These are phyloP conservation scores for Colletotrichum gigasporum DNA, from an alignment of 2,329 filamentous ascomycete genomes.

Conservation along the genomic window DNA sequence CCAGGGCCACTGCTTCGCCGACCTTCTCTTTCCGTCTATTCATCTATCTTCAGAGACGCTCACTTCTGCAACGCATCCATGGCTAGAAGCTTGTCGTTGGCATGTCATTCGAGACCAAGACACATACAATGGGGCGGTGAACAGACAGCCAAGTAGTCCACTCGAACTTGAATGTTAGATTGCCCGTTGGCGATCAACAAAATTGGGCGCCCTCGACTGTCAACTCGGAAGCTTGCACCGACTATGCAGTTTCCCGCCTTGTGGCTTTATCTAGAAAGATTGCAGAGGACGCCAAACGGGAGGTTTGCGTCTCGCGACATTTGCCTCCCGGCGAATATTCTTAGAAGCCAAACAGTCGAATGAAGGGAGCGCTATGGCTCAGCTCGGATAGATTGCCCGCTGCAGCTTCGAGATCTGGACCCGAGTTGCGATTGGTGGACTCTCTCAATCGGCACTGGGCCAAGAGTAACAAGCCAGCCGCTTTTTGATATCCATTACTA, in stretches of 20 bases:
- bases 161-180: background rate
- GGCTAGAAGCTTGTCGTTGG: no score
- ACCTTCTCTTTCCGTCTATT: background rate
- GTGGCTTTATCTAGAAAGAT: background rate
- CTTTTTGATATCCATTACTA: background rate
- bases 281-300: background rate
- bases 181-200: background rate
- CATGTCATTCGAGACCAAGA: no score
- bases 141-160: background rate
- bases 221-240: background rate
- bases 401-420: background rate
- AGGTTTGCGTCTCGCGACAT: background rate
- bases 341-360: background rate
- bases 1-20: background rate
- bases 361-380: background rate
- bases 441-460: background rate
- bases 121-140: background rate
- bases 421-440: background rate
- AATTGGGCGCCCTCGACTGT: background rate
- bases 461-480: background rate
- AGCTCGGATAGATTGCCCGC: background rate
- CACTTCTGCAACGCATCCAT: no score
- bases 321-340: background rate
- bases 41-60: background rate
- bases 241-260: constrained; percentile 11